These are phyloP conservation scores for Blastocystis hominis DNA, from an alignment of 352 stramenopile genomes.

Conservation along the genomic window DNA sequence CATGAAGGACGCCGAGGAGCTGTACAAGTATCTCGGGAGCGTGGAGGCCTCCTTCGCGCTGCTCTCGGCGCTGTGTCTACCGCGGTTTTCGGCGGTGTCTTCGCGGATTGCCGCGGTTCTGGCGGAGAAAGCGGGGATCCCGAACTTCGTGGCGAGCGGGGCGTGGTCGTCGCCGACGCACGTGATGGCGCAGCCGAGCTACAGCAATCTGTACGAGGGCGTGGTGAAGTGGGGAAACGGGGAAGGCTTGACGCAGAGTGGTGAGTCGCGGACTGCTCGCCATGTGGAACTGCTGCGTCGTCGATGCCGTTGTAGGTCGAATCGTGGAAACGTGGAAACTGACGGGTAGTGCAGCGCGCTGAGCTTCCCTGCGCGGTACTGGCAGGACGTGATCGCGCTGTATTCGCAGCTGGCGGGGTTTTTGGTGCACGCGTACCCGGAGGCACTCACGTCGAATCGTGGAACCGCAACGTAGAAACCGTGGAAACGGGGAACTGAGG, in stretches of 20 bases:
- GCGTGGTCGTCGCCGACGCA: not conserved
- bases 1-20: not conserved
- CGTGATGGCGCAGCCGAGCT: not conserved
- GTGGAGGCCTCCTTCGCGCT: not conserved
- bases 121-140: not conserved
- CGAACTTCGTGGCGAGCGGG: not conserved
- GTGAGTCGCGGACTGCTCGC: slow-evolving; percentile 4
- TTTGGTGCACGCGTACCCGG: not conserved
- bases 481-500: not conserved
- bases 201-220: slow-evolving; percentile 1
- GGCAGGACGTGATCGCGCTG: not conserved
- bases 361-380: not conserved
- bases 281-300: not conserved
- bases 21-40: not conserved
- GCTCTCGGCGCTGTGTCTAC: not conserved
- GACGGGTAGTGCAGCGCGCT: not conserved
- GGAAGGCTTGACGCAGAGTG: not conserved
- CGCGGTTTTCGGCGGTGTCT: not conserved
- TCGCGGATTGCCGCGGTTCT: not conserved
- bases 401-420: not conserved
- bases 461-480: not conserved
- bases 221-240: slow-evolving; percentile 3
- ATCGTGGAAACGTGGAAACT: not conserved
- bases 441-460: too few species aligned
- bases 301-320: not conserved